These are phyloP conservation scores for Botryotinia convoluta DNA, from an alignment of 2,329 filamentous ascomycete genomes.

Conservation along the genomic window DNA sequence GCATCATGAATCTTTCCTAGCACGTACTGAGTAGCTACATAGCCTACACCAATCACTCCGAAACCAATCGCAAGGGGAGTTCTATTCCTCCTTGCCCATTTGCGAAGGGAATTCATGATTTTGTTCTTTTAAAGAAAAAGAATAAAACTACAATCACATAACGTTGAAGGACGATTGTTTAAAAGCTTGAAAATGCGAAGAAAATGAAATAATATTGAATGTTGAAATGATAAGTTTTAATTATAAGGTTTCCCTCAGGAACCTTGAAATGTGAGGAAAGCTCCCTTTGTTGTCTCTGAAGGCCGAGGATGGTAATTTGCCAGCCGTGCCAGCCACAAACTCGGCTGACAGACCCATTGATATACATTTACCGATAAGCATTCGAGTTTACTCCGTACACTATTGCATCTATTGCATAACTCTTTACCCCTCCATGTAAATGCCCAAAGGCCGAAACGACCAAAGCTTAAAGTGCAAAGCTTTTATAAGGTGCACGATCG, in stretches of 20 bases:
- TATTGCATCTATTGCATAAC: slow-evolving; percentile 16
- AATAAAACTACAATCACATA: slow-evolving; percentile 25
- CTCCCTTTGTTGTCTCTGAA: slow-evolving; percentile 17
- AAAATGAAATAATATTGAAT: slow-evolving; percentile 10
- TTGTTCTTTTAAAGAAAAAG: slow-evolving; percentile 10
- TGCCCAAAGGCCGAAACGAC: slow-evolving; percentile 20
- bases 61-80: slow-evolving; percentile 85
- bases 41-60: slow-evolving; percentile 84
- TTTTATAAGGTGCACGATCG: slow-evolving; percentile 10
- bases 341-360: slow-evolving; percentile 10
- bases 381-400: slow-evolving; percentile 3
- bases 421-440: slow-evolving; percentile 20
- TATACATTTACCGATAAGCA: slow-evolving; percentile 14
- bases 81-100: slow-evolving; percentile 90
- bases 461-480: neutral
- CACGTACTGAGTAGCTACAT: slow-evolving; percentile 90
- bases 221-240: neutral
- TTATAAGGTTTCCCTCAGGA: neutral
- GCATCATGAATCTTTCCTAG: slow-evolving; percentile 88
- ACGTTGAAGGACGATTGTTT: slow-evolving; percentile 17
- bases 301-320: slow-evolving; percentile 15
- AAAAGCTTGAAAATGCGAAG: neutral
- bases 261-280: slow-evolving; percentile 2
- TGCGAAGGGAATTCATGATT: slow-evolving; percentile 67
- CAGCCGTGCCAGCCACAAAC: slow-evolving; percentile 15